Percentiles rank a stretch among this genome's conserved stretches.
Conservation (phyloP, 768 basidiomycete species). For the Strobilomyces echinocephalus region DNA sequence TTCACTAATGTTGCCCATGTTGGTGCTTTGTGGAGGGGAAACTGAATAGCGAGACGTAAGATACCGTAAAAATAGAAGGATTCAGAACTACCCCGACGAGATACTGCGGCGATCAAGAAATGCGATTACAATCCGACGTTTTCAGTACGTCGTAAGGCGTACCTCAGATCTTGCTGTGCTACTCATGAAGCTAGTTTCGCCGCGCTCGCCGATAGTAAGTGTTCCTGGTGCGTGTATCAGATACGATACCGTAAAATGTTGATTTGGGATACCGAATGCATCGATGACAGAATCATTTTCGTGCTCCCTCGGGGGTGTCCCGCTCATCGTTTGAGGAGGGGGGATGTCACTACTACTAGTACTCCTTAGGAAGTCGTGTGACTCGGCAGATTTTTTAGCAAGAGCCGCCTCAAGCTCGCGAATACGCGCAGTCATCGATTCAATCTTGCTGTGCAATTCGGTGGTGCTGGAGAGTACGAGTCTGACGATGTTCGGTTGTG, state of each 20-base stretch:
- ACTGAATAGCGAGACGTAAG: constrained; percentile 15
- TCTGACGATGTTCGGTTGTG: constrained; percentile 24
- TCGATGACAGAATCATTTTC: constrained; percentile 47
- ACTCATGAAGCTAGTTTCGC: constrained; percentile 55
- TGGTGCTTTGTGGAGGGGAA: constrained; percentile 17
- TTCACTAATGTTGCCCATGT: constrained; percentile 14
- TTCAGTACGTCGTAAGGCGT: constrained; percentile 13
- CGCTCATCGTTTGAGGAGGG: constrained; percentile 21
- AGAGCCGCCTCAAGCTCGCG: constrained; percentile 60
- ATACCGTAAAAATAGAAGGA: neutral
- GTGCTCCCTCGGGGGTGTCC: constrained; percentile 20
- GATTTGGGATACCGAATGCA: constrained; percentile 39
- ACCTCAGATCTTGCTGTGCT: constrained; percentile 68
- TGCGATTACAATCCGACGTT: neutral
- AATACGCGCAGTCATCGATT: constrained; percentile 48
- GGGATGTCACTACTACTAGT: constrained; percentile 18
- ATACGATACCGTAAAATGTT: neutral
- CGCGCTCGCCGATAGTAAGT: constrained; percentile 49
- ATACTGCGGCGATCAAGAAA: constrained; percentile 35
- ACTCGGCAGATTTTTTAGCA: constrained; percentile 41
- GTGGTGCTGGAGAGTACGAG: constrained; percentile 64
- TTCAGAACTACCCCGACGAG: constrained; percentile 45
- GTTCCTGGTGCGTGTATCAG: constrained; percentile 40
- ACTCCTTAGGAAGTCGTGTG: constrained; percentile 44
- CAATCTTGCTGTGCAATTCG: constrained; percentile 65